Conservation (phyloP, 2,329 filamentous ascomycete genomes). For the Fusarium zealandicum region DNA sequence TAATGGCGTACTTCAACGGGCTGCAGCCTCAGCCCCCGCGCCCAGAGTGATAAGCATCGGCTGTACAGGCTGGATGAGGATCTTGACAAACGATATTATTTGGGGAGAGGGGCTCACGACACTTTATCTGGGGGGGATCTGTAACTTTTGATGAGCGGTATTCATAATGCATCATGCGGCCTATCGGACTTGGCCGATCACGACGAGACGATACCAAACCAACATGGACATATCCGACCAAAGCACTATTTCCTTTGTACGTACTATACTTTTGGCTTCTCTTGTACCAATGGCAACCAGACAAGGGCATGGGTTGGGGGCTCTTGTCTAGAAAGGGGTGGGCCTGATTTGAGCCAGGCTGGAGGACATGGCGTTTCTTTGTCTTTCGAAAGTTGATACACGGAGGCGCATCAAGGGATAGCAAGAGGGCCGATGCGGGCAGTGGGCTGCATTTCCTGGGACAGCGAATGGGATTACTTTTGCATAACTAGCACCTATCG, state of each 20-base stretch:
- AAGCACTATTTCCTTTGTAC: slow-evolving; percentile 41
- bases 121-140: slow-evolving; percentile 34
- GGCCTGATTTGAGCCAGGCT: slow-evolving; percentile 29
- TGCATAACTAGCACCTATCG: slow-evolving; percentile 36
- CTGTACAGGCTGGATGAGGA: slow-evolving; percentile 29
- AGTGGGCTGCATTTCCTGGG: slow-evolving; percentile 38
- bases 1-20: slow-evolving; percentile 88
- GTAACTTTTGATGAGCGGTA: slow-evolving; percentile 41
- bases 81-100: slow-evolving; percentile 18
- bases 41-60: slow-evolving; percentile 44
- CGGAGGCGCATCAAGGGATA: slow-evolving; percentile 32
- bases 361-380: slow-evolving; percentile 35
- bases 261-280: slow-evolving; percentile 39
- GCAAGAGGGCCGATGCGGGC: slow-evolving; percentile 30
- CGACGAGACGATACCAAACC: slow-evolving; percentile 44
- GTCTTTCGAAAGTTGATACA: slow-evolving; percentile 34
- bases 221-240: slow-evolving; percentile 44
- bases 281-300: slow-evolving; percentile 39
- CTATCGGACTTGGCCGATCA: slow-evolving; percentile 37
- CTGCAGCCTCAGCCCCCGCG: slow-evolving; percentile 64
- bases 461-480: slow-evolving; percentile 25
- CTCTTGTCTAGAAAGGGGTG: slow-evolving; percentile 13
- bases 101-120: slow-evolving; percentile 27
- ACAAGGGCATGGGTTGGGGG: slow-evolving; percentile 22
- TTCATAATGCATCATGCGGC: slow-evolving; percentile 44